phyloP scores from a whole-genome alignment of 768 basidiomycete species.

The Trametes sanguinea region DNA sequence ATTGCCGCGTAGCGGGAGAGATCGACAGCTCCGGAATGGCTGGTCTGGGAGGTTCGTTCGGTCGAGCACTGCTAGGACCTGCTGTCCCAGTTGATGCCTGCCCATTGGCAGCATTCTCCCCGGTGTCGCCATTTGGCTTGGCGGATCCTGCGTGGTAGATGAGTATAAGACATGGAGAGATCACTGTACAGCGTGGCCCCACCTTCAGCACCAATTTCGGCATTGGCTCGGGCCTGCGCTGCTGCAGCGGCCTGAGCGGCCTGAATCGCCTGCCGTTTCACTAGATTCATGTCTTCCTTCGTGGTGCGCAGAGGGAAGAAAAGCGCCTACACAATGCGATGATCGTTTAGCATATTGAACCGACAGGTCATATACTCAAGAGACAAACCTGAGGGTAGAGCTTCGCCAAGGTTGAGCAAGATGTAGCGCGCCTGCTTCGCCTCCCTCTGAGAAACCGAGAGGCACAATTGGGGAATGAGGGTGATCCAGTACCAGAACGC shows the following conservation, averaged over 20 bases:
- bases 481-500: constrained; percentile 99
- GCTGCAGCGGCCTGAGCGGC: constrained; percentile 18
- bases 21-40: constrained; percentile 12
- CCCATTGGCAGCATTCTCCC: constrained; percentile 1
- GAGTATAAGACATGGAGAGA: background rate
- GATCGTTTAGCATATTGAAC: background rate
- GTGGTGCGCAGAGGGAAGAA: constrained; percentile 94
- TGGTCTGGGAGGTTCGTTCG: background rate
- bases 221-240: constrained; percentile 4
- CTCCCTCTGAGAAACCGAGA: constrained; percentile 89
- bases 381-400: constrained; percentile 83
- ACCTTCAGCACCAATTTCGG: constrained; percentile 7
- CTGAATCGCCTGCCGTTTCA: constrained; percentile 43
- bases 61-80: background rate
- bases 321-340: constrained; percentile 61
- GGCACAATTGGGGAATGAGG: constrained; percentile 88
- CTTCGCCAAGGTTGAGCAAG: constrained; percentile 84
- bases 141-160: background rate
- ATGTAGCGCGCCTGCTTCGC: constrained; percentile 91
- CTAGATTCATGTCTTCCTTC: constrained; percentile 63
- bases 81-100: constrained; percentile 37
- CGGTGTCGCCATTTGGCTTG: constrained; percentile 5
- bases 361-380: background rate
- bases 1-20: constrained; percentile 44
- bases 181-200: background rate